Base-by-base conservation (phyloP, 2,329 filamentous ascomycete genomes). In the Tricladium varicosporioides region DNA sequence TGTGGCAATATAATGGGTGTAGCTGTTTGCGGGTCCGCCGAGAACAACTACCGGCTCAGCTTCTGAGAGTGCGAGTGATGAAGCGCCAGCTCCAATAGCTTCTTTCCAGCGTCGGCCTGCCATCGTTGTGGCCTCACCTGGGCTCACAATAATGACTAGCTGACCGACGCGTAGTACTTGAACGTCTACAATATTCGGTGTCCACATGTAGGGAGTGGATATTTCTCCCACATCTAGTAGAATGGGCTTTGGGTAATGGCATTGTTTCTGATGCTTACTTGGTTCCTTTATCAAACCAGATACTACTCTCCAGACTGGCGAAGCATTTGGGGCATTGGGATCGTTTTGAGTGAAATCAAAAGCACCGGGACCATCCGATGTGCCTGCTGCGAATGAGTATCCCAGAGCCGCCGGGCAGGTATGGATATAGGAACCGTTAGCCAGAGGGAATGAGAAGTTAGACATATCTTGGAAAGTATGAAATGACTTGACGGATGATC, bases 301-400 rank as follows among this genome's bases (percentile, higher is more conserved):
- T 2, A 95, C 91, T 7, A 90, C 76, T 19, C 79, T 77, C 93
- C 93, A 97, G 3, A 97, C 74, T 2, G 78, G 79, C 0, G 77
- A 80, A 18, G 81, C 82, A 43, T 86, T 81, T 0, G 91, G 87
- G n/a, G 83, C 78, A 32, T 86, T 86, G 0, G 87, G 86, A 62
- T 89, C 83, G 63, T 92, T 92, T 69, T 97, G 93, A 1, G 90
- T 94, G 70, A 97, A 97, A 73, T 97, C 93, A 67, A 96, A 96
- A 0, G 85, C 86, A 0, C 93, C 93, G 0, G 93, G 92, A 5
- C 93, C 91, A 70, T 97, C 93, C 0, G 91, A 90, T 0, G 93
- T 97, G 10, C 93, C 93, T 1, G 90, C 93, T 0, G 93, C 93
- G 70, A 97, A 97, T 0, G 89, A 92, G 70, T 94, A 96, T 5